Evolutionary conservation across 331 rosid genomes (phyloP), one percentile per base, ranked within the genome.

Genomic region (Phaseolus coccineus): DNA sequence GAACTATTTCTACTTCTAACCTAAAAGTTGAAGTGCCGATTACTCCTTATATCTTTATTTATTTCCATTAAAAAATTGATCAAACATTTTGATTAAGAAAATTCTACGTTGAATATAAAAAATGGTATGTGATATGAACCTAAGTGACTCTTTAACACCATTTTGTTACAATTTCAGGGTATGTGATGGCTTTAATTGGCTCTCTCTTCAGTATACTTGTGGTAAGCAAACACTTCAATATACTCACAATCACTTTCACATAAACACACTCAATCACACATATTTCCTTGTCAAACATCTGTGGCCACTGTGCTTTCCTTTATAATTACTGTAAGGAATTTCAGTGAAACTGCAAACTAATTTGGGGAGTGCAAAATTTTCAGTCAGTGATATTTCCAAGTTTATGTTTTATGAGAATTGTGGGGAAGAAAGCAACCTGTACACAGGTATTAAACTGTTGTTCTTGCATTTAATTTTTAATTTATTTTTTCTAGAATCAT

Each of bases 151-250:
- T 16, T 42, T 42, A 33, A 73, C 75, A 42, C 37, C 2, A 2
- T 62, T 74, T 35, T 47, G 4, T 79, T 73, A 30, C 40, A 44
- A 71, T 83, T 90, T 85, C 93, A 94, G 98, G 98, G 79, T 91
- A 87, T 70, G 87, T 91, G 83, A 89, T 91, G 96, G 88, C 98
- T 74, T 84, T 94, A 59, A 94, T 91, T 14, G 98, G 98, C 19
- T 94, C 98, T 75, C 77, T 91, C 53, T 88, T 91, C 52, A 85
- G 90, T 76, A 83, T 89, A 69, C 89, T 94, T 44, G 92, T 93
- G 92, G 97, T 93, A 89, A 90, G 92, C 42, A 53, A 50, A 55
- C 73, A 40, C 28, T 64, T 78, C 2, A 64, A 25, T 16, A n/a
- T 15, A 8, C 16, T 39, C n/a, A 35, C 31, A 39, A 22, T n/a